Evolutionary conservation across 1,139 yeast species (phyloP).

Genomic region (Arxiozyma heterogenica): DNA sequence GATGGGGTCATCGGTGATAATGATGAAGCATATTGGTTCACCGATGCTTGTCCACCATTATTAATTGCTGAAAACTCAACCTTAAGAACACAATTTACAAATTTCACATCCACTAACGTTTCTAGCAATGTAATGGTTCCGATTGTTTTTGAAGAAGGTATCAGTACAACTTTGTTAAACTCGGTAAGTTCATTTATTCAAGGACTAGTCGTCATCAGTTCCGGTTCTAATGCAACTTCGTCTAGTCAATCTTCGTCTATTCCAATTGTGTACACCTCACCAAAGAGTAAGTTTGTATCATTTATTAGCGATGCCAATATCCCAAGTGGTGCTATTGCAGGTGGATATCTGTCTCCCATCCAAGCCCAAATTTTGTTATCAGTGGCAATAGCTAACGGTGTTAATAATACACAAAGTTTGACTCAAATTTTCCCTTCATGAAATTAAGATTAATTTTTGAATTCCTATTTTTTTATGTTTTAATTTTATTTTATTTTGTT

Average conservation of each 20-base stretch:
- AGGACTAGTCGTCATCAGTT: slow-evolving; percentile 22
- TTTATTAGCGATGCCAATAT: slow-evolving; percentile 13
- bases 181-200: slow-evolving; percentile 12
- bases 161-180: slow-evolving; percentile 10
- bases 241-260: slow-evolving; percentile 3
- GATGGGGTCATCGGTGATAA: slow-evolving; percentile 17
- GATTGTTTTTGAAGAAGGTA: slow-evolving; percentile 20
- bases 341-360: slow-evolving; percentile 25
- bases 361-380: slow-evolving; percentile 26
- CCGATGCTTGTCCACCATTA: slow-evolving; percentile 16
- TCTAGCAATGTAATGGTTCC: slow-evolving; percentile 16
- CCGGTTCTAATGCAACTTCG: slow-evolving; percentile 14
- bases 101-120: slow-evolving; percentile 15
- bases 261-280: slow-evolving; percentile 20
- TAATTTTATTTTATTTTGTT: neutral
- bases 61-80: slow-evolving; percentile 17
- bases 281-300: slow-evolving; percentile 8
- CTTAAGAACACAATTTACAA: slow-evolving; percentile 12
- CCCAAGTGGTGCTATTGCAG: slow-evolving; percentile 22
- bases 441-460: neutral
- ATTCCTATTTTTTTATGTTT: no score
- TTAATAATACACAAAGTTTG: slow-evolving; percentile 12
- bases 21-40: slow-evolving; percentile 16
- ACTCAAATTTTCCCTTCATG: slow-evolving; percentile 12
- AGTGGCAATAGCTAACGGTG: slow-evolving; percentile 21